Percentiles rank a stretch among this genome's conserved stretches.
Evolutionary conservation across 1,284 basidiomycete genomes (phyloP).

Genomic region (Sphagnurus paluster): DNA sequence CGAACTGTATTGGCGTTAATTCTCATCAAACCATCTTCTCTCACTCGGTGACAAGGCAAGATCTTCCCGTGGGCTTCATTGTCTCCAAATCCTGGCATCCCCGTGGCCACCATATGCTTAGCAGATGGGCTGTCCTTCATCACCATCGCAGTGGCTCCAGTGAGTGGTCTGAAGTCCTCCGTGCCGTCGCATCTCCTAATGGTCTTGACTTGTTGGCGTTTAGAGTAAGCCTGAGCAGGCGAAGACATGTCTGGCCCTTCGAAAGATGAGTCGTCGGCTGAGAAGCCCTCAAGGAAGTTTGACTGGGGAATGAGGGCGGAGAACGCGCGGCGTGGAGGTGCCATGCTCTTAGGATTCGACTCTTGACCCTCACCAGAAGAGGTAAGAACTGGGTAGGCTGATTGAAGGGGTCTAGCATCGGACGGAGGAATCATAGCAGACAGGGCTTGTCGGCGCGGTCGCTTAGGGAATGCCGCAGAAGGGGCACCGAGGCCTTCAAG

Average conservation of each 20-base stretch:
- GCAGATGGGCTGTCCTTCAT: constrained; percentile 55
- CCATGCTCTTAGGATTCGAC: constrained; percentile 33
- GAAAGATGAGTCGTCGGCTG: constrained; percentile 56
- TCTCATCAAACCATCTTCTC: constrained; percentile 94
- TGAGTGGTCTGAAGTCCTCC: constrained; percentile 72
- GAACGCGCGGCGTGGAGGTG: constrained; percentile 67
- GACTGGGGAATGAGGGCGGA: constrained; percentile 67
- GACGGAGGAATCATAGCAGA: constrained; percentile 60
- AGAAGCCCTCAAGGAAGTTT: constrained; percentile 41
- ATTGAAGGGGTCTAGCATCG: constrained; percentile 36
- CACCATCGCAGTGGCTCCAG: constrained; percentile 55
- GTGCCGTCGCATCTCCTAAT: constrained; percentile 76
- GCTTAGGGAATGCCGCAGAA: constrained; percentile 51
- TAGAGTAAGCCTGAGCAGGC: constrained; percentile 75
- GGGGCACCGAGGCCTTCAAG: constrained; percentile 62
- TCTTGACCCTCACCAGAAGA: constrained; percentile 25
- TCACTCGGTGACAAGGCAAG: constrained; percentile 90
- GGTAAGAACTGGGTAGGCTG: constrained; percentile 41
- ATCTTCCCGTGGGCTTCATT: constrained; percentile 92
- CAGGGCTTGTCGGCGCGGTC: constrained; percentile 62
- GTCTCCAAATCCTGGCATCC: constrained; percentile 83
- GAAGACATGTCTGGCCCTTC: constrained; percentile 69
- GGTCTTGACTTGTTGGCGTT: constrained; percentile 71
- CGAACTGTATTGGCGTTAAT: constrained; percentile 80
- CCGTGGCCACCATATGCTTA: constrained; percentile 50